phyloP scores from a whole-genome alignment of 2,329 filamentous ascomycete genomes.

The Diaporthe sp. region DNA sequence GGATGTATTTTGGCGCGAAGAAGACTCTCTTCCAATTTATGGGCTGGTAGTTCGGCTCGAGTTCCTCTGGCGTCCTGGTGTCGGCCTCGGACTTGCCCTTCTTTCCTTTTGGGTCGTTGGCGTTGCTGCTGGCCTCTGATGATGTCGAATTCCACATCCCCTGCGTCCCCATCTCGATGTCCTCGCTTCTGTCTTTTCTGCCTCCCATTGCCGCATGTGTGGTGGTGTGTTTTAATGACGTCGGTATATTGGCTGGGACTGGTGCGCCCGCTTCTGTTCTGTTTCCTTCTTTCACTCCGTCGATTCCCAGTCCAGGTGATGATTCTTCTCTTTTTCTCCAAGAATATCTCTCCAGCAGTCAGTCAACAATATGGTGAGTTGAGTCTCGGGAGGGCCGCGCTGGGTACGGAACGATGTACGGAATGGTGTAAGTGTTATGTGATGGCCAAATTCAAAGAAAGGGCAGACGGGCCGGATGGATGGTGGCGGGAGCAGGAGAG shows the following conservation, averaged over 20 bases:
- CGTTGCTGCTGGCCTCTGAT: slow-evolving; percentile 24
- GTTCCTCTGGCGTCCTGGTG: slow-evolving; percentile 1
- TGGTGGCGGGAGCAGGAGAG: not conserved
- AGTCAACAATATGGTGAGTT: not conserved
- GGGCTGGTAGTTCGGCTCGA: slow-evolving; percentile 47
- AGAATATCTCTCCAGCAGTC: not conserved
- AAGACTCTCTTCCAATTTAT: slow-evolving; percentile 49
- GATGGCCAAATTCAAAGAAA: slow-evolving; percentile 17
- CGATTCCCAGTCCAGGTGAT: not conserved
- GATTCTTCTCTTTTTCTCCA: not conserved
- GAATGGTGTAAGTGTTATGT: not conserved
- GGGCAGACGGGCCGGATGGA: not conserved
- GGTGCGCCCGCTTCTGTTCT: not conserved
- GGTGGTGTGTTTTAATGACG: not conserved
- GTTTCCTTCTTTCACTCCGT: not conserved
- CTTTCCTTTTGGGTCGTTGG: slow-evolving; percentile 26
- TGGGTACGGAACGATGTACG: not conserved
- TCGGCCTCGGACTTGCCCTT: slow-evolving; percentile 20
- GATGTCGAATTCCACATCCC: slow-evolving; percentile 27
- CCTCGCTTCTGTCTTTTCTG: slow-evolving; percentile 25
- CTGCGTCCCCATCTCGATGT: slow-evolving; percentile 34
- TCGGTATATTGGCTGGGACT: not conserved
- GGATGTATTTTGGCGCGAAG: slow-evolving; percentile 48
- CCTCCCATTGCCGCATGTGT: slow-evolving; percentile 35
- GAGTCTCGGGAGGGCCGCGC: not conserved